Evolutionary conservation across 805 yeast genomes (phyloP).

Genomic region (Ogataea methanolica): DNA sequence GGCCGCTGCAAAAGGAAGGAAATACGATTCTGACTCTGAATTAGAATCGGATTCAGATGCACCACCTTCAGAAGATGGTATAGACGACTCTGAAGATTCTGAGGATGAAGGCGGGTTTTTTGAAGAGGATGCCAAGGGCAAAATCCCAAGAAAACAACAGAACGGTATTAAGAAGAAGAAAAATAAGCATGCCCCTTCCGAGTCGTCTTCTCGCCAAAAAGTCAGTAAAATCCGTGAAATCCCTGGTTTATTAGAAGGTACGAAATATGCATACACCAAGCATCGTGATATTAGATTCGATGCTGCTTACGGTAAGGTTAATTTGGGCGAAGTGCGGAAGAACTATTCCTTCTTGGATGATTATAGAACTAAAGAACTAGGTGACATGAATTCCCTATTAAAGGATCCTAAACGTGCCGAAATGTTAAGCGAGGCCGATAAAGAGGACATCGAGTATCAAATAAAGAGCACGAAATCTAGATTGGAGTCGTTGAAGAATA

Average conservation of each 20-base stretch:
- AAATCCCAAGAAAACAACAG: conserved; percentile 10
- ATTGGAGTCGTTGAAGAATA: conserved; percentile 61
- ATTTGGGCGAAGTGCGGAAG: conserved; percentile 58
- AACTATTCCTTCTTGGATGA: conserved; percentile 85
- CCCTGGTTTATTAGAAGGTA: conserved; percentile 51
- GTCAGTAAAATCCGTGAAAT: conserved; percentile 69
- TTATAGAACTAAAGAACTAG: conserved; percentile 72
- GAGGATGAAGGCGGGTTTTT: conserved; percentile 32
- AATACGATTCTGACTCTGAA: conserved; percentile 6
- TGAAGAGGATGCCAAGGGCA: conserved; percentile 27
- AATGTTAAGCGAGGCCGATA: conserved; percentile 40
- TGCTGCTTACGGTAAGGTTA: conserved; percentile 82
- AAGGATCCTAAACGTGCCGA: conserved; percentile 47
- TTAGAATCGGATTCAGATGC: conserved; percentile 22
- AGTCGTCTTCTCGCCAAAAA: conserved; percentile 65
- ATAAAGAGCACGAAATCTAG: conserved; percentile 65
- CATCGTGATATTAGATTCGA: conserved; percentile 88
- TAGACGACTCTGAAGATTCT: neutral
- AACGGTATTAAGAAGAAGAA: conserved; percentile 29
- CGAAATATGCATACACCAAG: conserved; percentile 34
- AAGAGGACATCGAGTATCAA: conserved; percentile 47
- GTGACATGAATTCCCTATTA: conserved; percentile 50
- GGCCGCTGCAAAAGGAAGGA: conserved; percentile 8
- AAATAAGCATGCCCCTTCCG: conserved; percentile 85
- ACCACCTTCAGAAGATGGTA: conserved; percentile 13